Base-by-base conservation (phyloP, 164 flowering plant genomes). In the Paratinospora sagittata region DNA sequence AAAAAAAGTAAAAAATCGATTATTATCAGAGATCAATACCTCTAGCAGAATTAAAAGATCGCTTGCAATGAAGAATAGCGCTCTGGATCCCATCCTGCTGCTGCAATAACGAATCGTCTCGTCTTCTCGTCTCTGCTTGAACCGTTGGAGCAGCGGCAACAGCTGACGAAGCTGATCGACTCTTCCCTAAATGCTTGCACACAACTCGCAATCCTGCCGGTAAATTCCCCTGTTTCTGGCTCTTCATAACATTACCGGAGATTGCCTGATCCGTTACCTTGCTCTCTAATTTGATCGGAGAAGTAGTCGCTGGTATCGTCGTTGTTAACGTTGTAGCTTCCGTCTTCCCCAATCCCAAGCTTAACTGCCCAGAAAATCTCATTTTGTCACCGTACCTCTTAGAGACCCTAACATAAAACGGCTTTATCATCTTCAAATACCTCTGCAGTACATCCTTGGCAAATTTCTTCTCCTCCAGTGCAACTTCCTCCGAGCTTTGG, bases 21-120 rank as follows among this genome's bases (percentile, higher is more conserved):
- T 5, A 70, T 9, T n/a, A 6, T 37, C 10, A 27, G 21, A 55
- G 17, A 1, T 16, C 8, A 26, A 26, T 78, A 90, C 96, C 93
- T 81, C 84, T 78, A 1, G 88, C 81, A 33, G 86, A 81, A 65
- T 85, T 89, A 77, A 94, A 84, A 13, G 98, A 92, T 69, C 85
- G 80, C 72, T 94, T 94, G 87, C 97, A 94, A 67, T 94, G 98
- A 26, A 91, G 73, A 72, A 94, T 94, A 75, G 97, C 98, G 69
- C 96, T 70, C 37, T 92, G 97, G 63, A 94, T 94, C 45, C 93
- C 93, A 72, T 94, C 98, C 73, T 94, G 89, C 33, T 88, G 91
- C 78, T 94, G 89, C 78, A 92, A 49, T 66, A 92, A 75, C 17
- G 98, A 94, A 79, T 94, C 97, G 61, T 94, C 97, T 34, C 89